Percentiles rank a stretch among this genome's conserved stretches.
Evolutionary conservation across 2,329 filamentous ascomycete species (phyloP).

Genomic region (Calonectria pauciramosa): DNA sequence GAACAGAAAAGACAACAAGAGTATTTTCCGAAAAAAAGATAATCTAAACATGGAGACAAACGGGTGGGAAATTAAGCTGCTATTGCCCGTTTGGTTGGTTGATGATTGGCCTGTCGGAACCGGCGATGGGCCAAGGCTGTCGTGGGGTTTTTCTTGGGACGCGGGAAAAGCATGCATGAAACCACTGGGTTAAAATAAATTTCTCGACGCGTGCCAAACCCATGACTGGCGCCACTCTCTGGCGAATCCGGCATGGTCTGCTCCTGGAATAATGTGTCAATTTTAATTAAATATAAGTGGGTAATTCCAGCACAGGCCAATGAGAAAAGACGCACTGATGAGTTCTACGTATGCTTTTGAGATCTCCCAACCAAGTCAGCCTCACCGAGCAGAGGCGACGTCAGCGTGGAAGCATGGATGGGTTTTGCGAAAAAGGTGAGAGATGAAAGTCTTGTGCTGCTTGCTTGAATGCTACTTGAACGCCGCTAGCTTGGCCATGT

Average conservation of each 20-base stretch:
- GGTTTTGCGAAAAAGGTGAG: not conserved
- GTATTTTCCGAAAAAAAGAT: not conserved
- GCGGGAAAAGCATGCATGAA: not conserved
- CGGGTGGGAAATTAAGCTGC: not conserved
- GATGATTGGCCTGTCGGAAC: not conserved
- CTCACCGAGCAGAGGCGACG: not conserved
- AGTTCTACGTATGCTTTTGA: not conserved
- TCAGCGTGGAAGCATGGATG: not conserved
- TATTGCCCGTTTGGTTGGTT: not conserved
- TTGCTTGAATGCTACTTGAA: too few relatives aligned
- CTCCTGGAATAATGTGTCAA: not conserved
- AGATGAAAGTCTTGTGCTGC: not conserved
- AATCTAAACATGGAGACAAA: not conserved
- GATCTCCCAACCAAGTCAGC: not conserved
- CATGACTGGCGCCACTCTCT: not conserved
- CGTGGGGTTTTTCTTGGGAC: not conserved
- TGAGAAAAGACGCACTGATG: not conserved
- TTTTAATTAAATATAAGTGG: not conserved
- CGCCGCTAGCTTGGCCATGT: not conserved
- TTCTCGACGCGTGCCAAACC: not conserved
- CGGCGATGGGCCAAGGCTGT: not conserved
- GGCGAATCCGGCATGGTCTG: not conserved
- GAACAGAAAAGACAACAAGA: not conserved
- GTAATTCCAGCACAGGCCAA: not conserved
- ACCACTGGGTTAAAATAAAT: not conserved